phyloP scores from a whole-genome alignment of 805 yeast genomes.

The Yarrowia osloensis region DNA sequence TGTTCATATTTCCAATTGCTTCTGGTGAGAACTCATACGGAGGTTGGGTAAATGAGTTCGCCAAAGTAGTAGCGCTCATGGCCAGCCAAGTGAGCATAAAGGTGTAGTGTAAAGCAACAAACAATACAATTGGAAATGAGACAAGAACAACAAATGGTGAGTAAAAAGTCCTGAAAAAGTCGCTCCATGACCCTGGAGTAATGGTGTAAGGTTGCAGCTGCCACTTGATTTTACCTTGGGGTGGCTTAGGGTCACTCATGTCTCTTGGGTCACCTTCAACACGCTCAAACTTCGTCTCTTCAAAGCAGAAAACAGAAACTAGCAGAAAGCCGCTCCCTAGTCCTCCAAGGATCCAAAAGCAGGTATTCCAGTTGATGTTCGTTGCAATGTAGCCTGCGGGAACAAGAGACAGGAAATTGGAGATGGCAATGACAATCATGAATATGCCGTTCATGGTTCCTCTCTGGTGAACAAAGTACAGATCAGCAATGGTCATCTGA shows the following conservation, averaged over 20 bases:
- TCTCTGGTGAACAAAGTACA: conserved; percentile 10
- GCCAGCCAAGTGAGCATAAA: conserved; percentile 16
- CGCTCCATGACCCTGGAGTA: neutral
- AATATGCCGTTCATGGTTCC: conserved; percentile 14
- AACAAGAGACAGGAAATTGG: neutral
- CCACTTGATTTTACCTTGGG: neutral
- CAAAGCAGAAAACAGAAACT: neutral
- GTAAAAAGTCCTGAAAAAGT: neutral
- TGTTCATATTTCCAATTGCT: neutral
- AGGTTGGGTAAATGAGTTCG: conserved; percentile 8
- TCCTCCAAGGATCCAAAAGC: conserved; percentile 2
- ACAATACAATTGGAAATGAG: neutral
- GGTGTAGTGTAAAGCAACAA: neutral
- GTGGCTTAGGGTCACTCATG: neutral
- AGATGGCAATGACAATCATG: neutral
- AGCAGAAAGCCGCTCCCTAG: neutral
- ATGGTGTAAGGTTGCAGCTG: neutral
- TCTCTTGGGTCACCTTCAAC: neutral
- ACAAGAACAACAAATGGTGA: neutral
- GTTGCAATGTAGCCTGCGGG: conserved; percentile 1
- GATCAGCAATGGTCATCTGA: conserved; percentile 6
- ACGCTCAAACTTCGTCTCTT: neutral
- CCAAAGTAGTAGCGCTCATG: neutral
- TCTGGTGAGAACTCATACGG: neutral
- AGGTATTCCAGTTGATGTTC: neutral